Evolutionary conservation across 1,284 basidiomycete genomes (phyloP).

Genomic region (Exsudoporus floridanus): DNA sequence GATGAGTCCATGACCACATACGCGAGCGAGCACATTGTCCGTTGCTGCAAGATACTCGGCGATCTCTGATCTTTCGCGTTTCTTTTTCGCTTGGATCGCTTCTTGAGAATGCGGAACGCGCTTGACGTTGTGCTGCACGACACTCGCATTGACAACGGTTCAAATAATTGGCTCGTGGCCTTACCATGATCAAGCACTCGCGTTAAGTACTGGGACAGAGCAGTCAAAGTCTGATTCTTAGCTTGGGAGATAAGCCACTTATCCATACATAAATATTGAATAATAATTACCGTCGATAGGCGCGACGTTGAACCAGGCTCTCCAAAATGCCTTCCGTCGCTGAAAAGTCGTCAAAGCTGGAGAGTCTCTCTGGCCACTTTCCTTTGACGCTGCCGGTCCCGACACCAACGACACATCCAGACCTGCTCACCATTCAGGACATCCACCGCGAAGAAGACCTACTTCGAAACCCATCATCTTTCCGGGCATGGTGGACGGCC

Average conservation of each 20-base stretch:
- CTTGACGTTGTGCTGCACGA: constrained; percentile 72
- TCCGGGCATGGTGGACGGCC: constrained; percentile 89
- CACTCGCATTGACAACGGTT: constrained; percentile 1
- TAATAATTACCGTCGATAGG: not conserved
- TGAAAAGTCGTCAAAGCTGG: constrained; percentile 44
- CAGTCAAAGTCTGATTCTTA: not conserved
- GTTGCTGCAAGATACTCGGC: constrained; percentile 72
- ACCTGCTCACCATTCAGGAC: constrained; percentile 77
- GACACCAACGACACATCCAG: constrained; percentile 73
- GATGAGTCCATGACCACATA: constrained; percentile 36
- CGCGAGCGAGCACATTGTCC: constrained; percentile 63
- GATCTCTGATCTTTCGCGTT: constrained; percentile 74
- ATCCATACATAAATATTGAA: constrained; percentile 6
- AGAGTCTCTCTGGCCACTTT: constrained; percentile 61
- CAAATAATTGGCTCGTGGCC: constrained; percentile 3
- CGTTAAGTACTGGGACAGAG: not conserved
- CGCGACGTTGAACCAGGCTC: not conserved
- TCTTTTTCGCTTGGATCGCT: constrained; percentile 62
- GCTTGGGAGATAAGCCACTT: constrained; percentile 9
- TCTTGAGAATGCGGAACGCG: constrained; percentile 64
- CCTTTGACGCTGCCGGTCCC: constrained; percentile 86
- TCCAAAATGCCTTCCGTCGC: constrained; percentile 55
- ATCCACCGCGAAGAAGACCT: constrained; percentile 93
- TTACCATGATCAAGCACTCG: constrained; percentile 24
- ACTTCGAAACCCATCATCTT: constrained; percentile 88